phyloP scores from a whole-genome alignment of 352 stramenopile genomes.

The Plasmopara halstedii region DNA sequence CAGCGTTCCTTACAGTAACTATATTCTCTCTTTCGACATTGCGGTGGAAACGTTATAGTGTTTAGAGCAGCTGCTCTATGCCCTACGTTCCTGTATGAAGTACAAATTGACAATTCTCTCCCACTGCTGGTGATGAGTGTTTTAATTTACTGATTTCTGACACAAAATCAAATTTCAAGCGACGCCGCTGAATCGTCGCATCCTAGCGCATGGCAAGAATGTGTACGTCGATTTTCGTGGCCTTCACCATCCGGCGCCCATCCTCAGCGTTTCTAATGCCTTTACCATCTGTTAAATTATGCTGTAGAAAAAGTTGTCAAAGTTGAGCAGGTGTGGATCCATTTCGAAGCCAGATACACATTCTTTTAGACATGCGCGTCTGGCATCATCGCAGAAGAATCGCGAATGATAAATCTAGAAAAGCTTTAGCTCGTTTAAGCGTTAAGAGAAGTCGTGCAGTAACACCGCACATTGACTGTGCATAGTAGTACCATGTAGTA shows the following conservation, averaged over 20 bases:
- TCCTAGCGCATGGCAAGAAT: conserved; percentile 60
- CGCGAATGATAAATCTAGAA: too few relatives aligned
- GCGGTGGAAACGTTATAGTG: too few relatives aligned
- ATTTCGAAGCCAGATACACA: conserved; percentile 46
- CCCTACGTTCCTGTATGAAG: neutral
- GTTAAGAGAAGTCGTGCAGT: too few relatives aligned
- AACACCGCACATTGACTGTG: too few relatives aligned
- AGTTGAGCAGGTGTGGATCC: conserved; percentile 62
- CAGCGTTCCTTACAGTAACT: too few relatives aligned
- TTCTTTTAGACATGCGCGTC: neutral
- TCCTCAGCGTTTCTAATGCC: conserved; percentile 1
- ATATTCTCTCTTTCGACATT: too few relatives aligned
- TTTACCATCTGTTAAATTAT: conserved; percentile 5
- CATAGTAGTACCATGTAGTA: too few relatives aligned
- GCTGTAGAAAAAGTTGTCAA: conserved; percentile 51
- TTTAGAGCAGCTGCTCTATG: neutral
- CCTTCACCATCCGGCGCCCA: neutral
- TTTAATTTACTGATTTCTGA: neutral
- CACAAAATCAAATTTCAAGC: conserved; percentile 1
- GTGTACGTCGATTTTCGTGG: conserved; percentile 41
- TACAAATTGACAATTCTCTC: neutral
- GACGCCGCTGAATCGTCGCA: conserved; percentile 62
- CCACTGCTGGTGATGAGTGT: neutral
- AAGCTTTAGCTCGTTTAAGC: too few relatives aligned
- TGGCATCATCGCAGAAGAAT: too few relatives aligned